Conservation (phyloP, 2,329 filamentous ascomycete species). For the Pseudogymnoascus sp. region DNA sequence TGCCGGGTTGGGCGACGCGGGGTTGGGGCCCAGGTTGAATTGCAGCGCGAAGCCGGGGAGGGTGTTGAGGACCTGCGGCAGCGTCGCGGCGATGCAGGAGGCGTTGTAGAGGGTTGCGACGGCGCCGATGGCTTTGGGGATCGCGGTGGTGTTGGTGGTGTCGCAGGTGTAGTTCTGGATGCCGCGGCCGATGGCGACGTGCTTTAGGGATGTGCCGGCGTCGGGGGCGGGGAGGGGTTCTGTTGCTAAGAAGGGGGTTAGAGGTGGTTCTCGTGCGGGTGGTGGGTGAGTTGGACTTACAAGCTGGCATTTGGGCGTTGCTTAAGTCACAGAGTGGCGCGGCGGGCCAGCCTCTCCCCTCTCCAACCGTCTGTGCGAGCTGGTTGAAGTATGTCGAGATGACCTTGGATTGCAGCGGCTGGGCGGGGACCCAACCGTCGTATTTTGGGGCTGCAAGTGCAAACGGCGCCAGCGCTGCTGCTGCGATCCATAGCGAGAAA, state of each 20-base stretch:
- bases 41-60: conserved; percentile 61
- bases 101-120: conserved; percentile 81
- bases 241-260: conserved; percentile 35
- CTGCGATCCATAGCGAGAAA: conserved; percentile 37
- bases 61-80: conserved; percentile 55
- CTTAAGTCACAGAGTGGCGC: conserved; percentile 46
- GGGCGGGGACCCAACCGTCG: conserved; percentile 13
- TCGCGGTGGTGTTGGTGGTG: conserved; percentile 46
- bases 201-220: conserved; percentile 54
- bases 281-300: no score
- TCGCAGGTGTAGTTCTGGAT: conserved; percentile 92
- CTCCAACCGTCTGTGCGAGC: conserved; percentile 46
- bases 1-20: conserved; percentile 41
- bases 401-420: conserved; percentile 25
- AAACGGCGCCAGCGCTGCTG: conserved; percentile 39
- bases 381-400: conserved; percentile 54
- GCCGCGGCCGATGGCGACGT: conserved; percentile 79
- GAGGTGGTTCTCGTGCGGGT: conserved; percentile 11
- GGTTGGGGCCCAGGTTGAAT: conserved; percentile 44
- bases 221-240: conserved; percentile 52
- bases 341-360: conserved; percentile 33
- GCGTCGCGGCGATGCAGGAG: conserved; percentile 65
- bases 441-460: conserved; percentile 29
- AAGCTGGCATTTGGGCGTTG: conserved; percentile 40
- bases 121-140: conserved; percentile 62